Evolutionary conservation across 2,329 filamentous ascomycete genomes (phyloP).

Genomic region (Colletotrichum limetticola): DNA sequence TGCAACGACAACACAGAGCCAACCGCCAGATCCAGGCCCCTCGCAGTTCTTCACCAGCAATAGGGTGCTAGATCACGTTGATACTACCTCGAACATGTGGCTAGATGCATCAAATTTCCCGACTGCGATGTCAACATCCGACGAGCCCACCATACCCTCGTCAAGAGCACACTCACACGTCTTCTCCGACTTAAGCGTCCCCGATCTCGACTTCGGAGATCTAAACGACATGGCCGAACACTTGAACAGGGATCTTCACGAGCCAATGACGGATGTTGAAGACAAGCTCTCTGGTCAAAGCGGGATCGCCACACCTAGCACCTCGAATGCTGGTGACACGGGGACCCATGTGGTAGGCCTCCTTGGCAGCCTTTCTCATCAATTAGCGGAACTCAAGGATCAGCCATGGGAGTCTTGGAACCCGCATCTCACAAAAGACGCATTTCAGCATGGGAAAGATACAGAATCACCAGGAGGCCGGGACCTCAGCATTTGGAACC

Average conservation of each 20-base stretch:
- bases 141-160: not conserved
- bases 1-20: not conserved
- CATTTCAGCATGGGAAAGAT: not conserved
- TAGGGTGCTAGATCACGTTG: not conserved
- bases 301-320: not conserved
- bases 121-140: not conserved
- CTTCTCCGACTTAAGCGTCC: not conserved
- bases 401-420: not conserved
- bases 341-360: not conserved
- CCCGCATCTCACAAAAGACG: not conserved
- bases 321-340: not conserved
- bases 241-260: not conserved
- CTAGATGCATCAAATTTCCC: not conserved
- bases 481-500: not conserved
- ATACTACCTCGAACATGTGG: not conserved
- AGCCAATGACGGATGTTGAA: not conserved
- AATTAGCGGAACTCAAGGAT: not conserved
- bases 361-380: not conserved
- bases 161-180: not conserved
- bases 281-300: not conserved
- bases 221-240: not conserved
- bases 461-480: not conserved
- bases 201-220: slow-evolving; percentile 1
- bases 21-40: not conserved
- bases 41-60: not conserved